These are phyloP conservation scores for Ustilago trichophora DNA, from an alignment of 1,284 basidiomycete species.

Conservation along the genomic window DNA sequence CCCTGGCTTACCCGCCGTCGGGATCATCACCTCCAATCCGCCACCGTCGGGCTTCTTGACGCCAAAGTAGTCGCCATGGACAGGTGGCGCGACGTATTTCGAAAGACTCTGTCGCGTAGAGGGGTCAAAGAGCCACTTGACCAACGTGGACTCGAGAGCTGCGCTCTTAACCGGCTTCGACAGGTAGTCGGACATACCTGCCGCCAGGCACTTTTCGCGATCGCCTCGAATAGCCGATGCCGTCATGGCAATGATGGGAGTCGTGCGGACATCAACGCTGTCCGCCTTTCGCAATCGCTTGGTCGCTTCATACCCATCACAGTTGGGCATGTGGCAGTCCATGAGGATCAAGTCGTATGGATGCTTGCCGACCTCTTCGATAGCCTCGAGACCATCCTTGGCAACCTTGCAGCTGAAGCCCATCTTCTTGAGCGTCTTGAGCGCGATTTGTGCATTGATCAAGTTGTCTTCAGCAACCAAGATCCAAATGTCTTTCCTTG, in stretches of 20 bases:
- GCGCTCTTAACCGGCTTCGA: slow-evolving; percentile 61
- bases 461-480: slow-evolving; percentile 63
- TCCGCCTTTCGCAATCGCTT: slow-evolving; percentile 48
- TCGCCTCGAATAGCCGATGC: slow-evolving; percentile 62
- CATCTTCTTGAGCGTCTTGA: slow-evolving; percentile 62
- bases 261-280: slow-evolving; percentile 51
- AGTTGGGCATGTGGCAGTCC: slow-evolving; percentile 61
- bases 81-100: slow-evolving; percentile 39
- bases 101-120: slow-evolving; percentile 54
- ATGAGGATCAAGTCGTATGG: slow-evolving; percentile 59
- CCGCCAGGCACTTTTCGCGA: slow-evolving; percentile 58
- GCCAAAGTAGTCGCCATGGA: slow-evolving; percentile 41
- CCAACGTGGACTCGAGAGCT: slow-evolving; percentile 55
- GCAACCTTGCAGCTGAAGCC: slow-evolving; percentile 62
- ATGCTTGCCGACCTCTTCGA: slow-evolving; percentile 50
- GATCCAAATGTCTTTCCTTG: slow-evolving; percentile 62
- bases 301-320: slow-evolving; percentile 62
- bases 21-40: slow-evolving; percentile 30
- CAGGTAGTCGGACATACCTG: slow-evolving; percentile 62
- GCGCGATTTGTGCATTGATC: slow-evolving; percentile 62
- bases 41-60: slow-evolving; percentile 19
- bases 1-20: slow-evolving; percentile 8
- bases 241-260: slow-evolving; percentile 62
- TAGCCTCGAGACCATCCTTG: slow-evolving; percentile 58
- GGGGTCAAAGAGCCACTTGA: slow-evolving; percentile 58